These are phyloP conservation scores for Grammothele lineata DNA, from an alignment of 768 basidiomycete species.

Conservation along the genomic window DNA sequence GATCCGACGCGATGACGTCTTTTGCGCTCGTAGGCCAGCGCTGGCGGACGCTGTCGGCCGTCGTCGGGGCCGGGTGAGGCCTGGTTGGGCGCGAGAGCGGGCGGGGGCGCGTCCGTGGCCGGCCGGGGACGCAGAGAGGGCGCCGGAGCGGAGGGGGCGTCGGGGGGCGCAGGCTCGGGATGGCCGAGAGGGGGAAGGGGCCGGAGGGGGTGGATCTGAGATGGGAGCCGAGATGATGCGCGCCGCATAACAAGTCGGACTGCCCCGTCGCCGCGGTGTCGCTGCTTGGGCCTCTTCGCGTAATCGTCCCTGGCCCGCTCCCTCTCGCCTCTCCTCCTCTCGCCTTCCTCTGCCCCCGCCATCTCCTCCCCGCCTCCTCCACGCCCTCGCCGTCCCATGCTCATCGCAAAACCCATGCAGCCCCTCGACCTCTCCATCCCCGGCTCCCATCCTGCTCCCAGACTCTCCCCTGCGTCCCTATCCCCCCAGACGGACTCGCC, in stretches of 20 bases:
- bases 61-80: too few relatives aligned
- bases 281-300: not conserved
- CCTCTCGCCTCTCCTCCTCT: too few relatives aligned
- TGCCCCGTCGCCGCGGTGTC: conserved; percentile 6
- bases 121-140: too few relatives aligned
- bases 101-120: too few relatives aligned
- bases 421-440: conserved; percentile 21
- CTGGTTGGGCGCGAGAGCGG: too few relatives aligned
- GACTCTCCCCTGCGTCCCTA: conserved; percentile 11
- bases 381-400: conserved; percentile 30
- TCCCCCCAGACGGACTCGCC: conserved; percentile 1
- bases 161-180: not conserved
- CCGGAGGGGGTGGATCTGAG: conserved; percentile 17
- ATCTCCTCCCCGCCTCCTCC: not conserved
- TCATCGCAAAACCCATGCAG: conserved; percentile 36
- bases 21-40: too few relatives aligned
- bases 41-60: too few relatives aligned
- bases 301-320: conserved; percentile 2
- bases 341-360: conserved; percentile 9
- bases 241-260: conserved; percentile 14
- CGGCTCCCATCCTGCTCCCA: conserved; percentile 16
- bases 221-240: conserved; percentile 20
- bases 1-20: too few relatives aligned
- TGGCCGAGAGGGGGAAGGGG: not conserved
- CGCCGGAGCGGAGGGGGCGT: too few relatives aligned